A percentile compares a stretch with the other conserved stretches of the same genome.
phyloP scores from a whole-genome alignment of 2,329 filamentous ascomycete genomes.

The Chalaropsis ovoidea region DNA sequence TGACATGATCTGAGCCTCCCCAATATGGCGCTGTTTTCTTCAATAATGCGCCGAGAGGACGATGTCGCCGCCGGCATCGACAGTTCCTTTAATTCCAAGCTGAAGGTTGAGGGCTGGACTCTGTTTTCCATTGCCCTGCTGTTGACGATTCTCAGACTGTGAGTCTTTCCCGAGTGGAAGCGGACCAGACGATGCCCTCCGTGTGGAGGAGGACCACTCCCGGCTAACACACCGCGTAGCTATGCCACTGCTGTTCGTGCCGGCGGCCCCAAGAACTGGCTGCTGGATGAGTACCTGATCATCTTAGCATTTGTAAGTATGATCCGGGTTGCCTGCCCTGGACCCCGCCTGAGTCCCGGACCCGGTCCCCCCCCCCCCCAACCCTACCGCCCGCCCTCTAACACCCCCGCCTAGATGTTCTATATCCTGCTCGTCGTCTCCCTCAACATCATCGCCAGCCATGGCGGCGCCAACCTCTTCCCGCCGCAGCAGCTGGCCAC shows the following conservation, averaged over 20 bases:
- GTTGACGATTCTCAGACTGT: constrained; percentile 22
- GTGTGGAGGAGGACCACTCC: too few relatives aligned
- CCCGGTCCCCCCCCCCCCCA: not conserved
- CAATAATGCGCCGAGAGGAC: constrained; percentile 15
- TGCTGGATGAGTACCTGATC: constrained; percentile 24
- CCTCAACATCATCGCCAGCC: constrained; percentile 18
- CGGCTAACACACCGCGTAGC: constrained; percentile 11
- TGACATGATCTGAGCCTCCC: not conserved
- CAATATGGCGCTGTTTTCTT: constrained; percentile 14
- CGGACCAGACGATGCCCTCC: too few relatives aligned
- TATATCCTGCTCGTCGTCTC: constrained; percentile 37
- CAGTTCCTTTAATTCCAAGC: constrained; percentile 19
- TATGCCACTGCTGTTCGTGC: constrained; percentile 23
- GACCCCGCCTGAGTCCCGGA: not conserved
- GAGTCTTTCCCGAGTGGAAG: too few relatives aligned
- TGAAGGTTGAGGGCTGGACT: constrained; percentile 23
- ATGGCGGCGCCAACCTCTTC: constrained; percentile 24
- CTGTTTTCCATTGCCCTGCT: constrained; percentile 21
- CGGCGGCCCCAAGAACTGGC: constrained; percentile 24
- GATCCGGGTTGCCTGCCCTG: not conserved
- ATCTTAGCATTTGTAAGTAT: constrained; percentile 24
- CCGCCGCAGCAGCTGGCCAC: constrained; percentile 22
- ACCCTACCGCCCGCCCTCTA: not conserved
- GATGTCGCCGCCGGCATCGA: constrained; percentile 23
- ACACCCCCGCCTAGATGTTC: constrained; percentile 27